Percentiles rank a stretch among this genome's conserved stretches.
Evolutionary conservation across 305 asterid genomes (phyloP).

Genomic region (Fraxinus nigra): DNA sequence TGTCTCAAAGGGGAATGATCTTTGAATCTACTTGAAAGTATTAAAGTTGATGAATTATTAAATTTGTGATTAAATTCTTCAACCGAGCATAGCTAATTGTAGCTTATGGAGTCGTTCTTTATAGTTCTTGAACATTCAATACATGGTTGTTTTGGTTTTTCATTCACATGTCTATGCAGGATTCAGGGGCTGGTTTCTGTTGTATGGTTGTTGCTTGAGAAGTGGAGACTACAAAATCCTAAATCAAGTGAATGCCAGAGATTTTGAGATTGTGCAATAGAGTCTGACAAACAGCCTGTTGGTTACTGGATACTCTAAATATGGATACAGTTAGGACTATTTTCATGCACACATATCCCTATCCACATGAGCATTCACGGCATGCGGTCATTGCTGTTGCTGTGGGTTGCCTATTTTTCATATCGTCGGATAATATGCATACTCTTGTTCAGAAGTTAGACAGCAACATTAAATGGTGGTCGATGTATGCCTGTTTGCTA

Average conservation of each 20-base stretch:
- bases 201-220: conserved; percentile 34
- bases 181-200: conserved; percentile 24
- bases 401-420: conserved; percentile 91
- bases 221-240: conserved; percentile 23
- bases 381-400: conserved; percentile 93
- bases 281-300: conserved; percentile 52
- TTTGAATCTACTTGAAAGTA: background rate
- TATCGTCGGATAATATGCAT: conserved; percentile 93
- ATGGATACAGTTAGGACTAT: conserved; percentile 95
- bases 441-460: conserved; percentile 95
- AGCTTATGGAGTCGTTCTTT: conserved; percentile 4
- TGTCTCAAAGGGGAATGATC: background rate
- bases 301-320: conserved; percentile 78
- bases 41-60: background rate
- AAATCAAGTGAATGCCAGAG: conserved; percentile 27
- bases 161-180: conserved; percentile 25
- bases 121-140: background rate
- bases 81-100: background rate
- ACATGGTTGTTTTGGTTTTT: conserved; percentile 9
- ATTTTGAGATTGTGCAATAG: conserved; percentile 43
- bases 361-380: conserved; percentile 95
- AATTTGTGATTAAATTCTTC: background rate
- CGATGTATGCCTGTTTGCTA: conserved; percentile 93
- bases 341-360: conserved; percentile 82
- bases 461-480: conserved; percentile 99